Base-by-base conservation (phyloP, 345 rosid genomes). In the Syzygium aromaticum region DNA sequence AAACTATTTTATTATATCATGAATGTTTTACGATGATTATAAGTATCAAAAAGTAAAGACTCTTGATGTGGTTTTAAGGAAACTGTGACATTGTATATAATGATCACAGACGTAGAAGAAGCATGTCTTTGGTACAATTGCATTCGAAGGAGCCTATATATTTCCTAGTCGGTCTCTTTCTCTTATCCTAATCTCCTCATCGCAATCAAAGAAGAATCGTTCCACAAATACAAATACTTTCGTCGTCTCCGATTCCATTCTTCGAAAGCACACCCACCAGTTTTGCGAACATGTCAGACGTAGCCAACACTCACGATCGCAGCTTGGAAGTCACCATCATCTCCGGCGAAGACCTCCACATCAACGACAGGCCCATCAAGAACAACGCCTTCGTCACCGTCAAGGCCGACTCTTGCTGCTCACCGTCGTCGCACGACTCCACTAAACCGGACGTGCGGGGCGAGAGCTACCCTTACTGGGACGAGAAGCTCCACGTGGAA, bases 321-420 rank as follows among this genome's bases (percentile, higher is more conserved):
- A 61, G 67, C 52, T 11, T 97, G 5, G 97, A 95, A 90, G 14
- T 88, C 82, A 88, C 89, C 5, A 49, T 88, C 53, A 78, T 88
- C 12, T 88, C 89, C 22, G 87, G 86, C 13, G 89, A 88, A 40
- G 85, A 88, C 80, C 85, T 88, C 22, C 85, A 86, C 61, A 51
- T 59, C 61, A 57, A 61, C 27, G 85, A 53, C 23, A 82, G 84
- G 46, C 89, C 87, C 33, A 51, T 88, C 30, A 88, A 51, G 64
- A 86, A 78, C 85, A 88, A 82, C 22, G 83, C 85, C 25, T 86
- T 78, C 21, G 87, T 43, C 19, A 52, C 27, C 86, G 84, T 88
- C 14, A 85, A 52, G 82, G 52, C 80, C 63, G 46, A 88, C 17
- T 54, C 86, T 43, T n/a, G 27, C 49, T 52, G 63, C 86, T 30